Percentiles rank a stretch among this genome's conserved stretches.
phyloP scores from a whole-genome alignment of 179 eudicot species.

The Nepenthes alata region DNA sequence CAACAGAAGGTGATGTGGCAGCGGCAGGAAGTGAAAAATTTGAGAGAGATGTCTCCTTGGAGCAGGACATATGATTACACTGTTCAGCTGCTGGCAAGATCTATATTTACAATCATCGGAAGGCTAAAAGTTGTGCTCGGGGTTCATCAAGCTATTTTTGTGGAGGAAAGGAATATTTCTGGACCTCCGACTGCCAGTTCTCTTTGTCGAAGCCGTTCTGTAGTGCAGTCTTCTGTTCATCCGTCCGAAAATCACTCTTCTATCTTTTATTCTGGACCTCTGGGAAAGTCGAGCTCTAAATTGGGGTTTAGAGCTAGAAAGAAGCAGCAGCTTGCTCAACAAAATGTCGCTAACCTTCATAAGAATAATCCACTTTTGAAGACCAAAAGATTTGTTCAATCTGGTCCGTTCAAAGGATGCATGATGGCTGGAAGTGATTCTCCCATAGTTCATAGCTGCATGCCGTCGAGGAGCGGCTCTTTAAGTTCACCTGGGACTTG shows the following conservation, averaged over 20 bases:
- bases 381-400: slow-evolving; percentile 20
- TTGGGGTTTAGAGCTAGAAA: slow-evolving; percentile 21
- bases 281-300: slow-evolving; percentile 28
- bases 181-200: slow-evolving; percentile 10
- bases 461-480: slow-evolving; percentile 13
- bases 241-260: slow-evolving; percentile 28
- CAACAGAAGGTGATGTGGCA: slow-evolving; percentile 41
- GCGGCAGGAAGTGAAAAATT: slow-evolving; percentile 34
- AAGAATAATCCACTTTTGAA: slow-evolving; percentile 19
- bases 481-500: slow-evolving; percentile 11
- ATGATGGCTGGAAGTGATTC: slow-evolving; percentile 26
- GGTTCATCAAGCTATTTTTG: slow-evolving; percentile 19
- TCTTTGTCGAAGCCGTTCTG: slow-evolving; percentile 32
- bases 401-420: slow-evolving; percentile 39
- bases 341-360: slow-evolving; percentile 11
- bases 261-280: slow-evolving; percentile 33
- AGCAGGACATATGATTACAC: slow-evolving; percentile 24
- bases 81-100: slow-evolving; percentile 25
- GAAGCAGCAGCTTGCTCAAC: slow-evolving; percentile 19
- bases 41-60: slow-evolving; percentile 37
- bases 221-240: slow-evolving; percentile 24
- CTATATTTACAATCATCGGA: slow-evolving; percentile 26
- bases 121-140: slow-evolving; percentile 27
- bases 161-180: slow-evolving; percentile 10
- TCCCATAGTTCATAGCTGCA: slow-evolving; percentile 28